phyloP scores from a whole-genome alignment of 225 moss, liverwort and hornwort genomes.

The Climacium dendroides region DNA sequence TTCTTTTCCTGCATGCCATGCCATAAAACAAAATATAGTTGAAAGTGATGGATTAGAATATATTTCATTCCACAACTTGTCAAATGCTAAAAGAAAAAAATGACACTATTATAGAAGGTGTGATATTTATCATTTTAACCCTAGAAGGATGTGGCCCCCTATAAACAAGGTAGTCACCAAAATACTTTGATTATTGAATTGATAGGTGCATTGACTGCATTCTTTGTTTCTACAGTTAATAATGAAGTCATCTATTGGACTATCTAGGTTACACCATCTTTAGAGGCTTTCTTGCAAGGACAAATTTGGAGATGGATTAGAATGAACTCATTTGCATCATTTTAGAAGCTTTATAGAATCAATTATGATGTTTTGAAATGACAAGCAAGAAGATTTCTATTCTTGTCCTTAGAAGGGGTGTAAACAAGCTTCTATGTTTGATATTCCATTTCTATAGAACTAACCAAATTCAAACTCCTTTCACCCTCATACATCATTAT shows the following conservation, averaged over 20 bases:
- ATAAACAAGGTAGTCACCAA: neutral
- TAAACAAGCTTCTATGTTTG: neutral
- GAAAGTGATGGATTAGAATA: neutral
- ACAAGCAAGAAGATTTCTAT: too few relatives aligned
- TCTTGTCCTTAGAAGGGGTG: rapidly evolving
- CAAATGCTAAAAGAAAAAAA: neutral
- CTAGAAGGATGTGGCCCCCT: rapidly evolving
- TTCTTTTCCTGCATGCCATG: slow-evolving; percentile 11
- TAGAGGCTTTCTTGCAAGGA: neutral
- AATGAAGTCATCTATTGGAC: rapidly evolving
- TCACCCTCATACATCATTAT: neutral
- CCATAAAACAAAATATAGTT: neutral
- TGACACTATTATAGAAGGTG: rapidly evolving
- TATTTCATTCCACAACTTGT: rapidly evolving
- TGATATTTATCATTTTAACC: too few relatives aligned
- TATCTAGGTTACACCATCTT: too few relatives aligned
- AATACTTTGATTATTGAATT: rapidly evolving
- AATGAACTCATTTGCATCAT: neutral
- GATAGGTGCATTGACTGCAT: neutral
- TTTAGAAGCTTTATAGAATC: neutral
- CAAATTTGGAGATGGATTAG: too few relatives aligned
- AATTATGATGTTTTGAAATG: neutral
- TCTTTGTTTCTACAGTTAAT: neutral
- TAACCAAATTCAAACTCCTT: neutral
- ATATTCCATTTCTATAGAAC: rapidly evolving